These are phyloP conservation scores for Lumnitzera racemosa DNA, from an alignment of 345 rosid genomes.

Conservation along the genomic window DNA sequence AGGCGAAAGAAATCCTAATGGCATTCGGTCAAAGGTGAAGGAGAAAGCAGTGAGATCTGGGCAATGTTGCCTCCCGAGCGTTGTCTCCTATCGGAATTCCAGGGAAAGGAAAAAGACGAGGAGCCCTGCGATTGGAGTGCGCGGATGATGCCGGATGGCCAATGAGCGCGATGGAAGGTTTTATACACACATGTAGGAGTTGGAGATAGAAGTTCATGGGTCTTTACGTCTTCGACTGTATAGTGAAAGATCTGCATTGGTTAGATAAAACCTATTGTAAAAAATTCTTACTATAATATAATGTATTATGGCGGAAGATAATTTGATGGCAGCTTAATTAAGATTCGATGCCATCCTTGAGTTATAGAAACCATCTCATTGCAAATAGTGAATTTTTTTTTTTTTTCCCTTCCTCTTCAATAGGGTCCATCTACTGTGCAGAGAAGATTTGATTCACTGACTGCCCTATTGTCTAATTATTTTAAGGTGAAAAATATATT, in stretches of 20 bases:
- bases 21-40: slow-evolving; percentile 23
- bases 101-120: slow-evolving; percentile 72
- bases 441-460: too few relatives aligned
- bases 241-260: neutral
- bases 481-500: too few relatives aligned
- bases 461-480: too few relatives aligned
- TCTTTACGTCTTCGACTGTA: neutral
- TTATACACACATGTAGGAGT: neutral
- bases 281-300: too few relatives aligned
- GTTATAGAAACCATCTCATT: too few relatives aligned
- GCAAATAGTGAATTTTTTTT: too few relatives aligned
- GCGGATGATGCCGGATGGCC: slow-evolving; percentile 22
- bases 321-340: too few relatives aligned
- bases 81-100: slow-evolving; percentile 46
- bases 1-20: slow-evolving; percentile 44
- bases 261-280: too few relatives aligned
- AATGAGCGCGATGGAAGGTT: slow-evolving; percentile 26
- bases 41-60: slow-evolving; percentile 35
- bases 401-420: too few relatives aligned
- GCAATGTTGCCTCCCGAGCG: slow-evolving; percentile 75
- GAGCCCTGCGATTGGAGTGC: slow-evolving; percentile 32
- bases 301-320: too few relatives aligned
- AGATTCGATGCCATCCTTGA: too few relatives aligned
- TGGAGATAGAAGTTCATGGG: neutral
- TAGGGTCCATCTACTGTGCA: too few relatives aligned